Percentiles rank a stretch among this genome's conserved stretches.
Evolutionary conservation across 768 basidiomycete species (phyloP).

Genomic region (Floccularia luteovirens): DNA sequence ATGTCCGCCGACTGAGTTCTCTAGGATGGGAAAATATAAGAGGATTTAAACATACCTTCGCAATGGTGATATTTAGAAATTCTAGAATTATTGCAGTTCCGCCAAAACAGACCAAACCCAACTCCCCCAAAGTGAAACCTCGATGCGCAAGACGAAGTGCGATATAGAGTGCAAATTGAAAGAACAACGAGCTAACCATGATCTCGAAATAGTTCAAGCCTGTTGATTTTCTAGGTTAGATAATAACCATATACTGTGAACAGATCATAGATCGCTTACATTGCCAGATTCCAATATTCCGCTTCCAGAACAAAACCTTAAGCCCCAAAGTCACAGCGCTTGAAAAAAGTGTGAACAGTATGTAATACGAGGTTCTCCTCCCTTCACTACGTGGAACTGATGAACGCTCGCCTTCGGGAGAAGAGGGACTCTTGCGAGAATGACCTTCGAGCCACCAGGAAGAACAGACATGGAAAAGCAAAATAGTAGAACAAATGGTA

Average conservation of each 20-base stretch:
- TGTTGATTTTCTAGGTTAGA: slow-evolving; percentile 19
- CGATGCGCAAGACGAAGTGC: slow-evolving; percentile 85
- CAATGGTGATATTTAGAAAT: slow-evolving; percentile 74
- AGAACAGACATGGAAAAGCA: slow-evolving; percentile 72
- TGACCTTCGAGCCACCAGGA: slow-evolving; percentile 70
- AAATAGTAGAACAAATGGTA: slow-evolving; percentile 72
- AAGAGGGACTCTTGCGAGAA: slow-evolving; percentile 24
- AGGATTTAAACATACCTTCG: slow-evolving; percentile 48
- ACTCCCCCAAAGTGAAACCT: slow-evolving; percentile 94
- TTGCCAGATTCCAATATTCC: slow-evolving; percentile 56
- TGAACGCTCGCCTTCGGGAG: slow-evolving; percentile 60
- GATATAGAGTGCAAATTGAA: slow-evolving; percentile 86
- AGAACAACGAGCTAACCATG: slow-evolving; percentile 66
- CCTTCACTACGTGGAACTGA: slow-evolving; percentile 75
- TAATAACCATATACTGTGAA: slow-evolving; percentile 1
- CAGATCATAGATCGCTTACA: slow-evolving; percentile 35
- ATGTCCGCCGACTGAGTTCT: not conserved
- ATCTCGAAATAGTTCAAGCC: slow-evolving; percentile 78
- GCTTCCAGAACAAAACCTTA: slow-evolving; percentile 34
- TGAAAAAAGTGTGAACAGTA: slow-evolving; percentile 52
- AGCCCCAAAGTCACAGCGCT: slow-evolving; percentile 41
- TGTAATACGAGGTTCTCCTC: slow-evolving; percentile 52
- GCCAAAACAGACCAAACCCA: slow-evolving; percentile 83
- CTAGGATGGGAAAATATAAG: not conserved
- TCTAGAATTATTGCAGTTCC: slow-evolving; percentile 85